Base-by-base conservation (phyloP, 345 rosid genomes). In the Carallia pectinifolia region DNA sequence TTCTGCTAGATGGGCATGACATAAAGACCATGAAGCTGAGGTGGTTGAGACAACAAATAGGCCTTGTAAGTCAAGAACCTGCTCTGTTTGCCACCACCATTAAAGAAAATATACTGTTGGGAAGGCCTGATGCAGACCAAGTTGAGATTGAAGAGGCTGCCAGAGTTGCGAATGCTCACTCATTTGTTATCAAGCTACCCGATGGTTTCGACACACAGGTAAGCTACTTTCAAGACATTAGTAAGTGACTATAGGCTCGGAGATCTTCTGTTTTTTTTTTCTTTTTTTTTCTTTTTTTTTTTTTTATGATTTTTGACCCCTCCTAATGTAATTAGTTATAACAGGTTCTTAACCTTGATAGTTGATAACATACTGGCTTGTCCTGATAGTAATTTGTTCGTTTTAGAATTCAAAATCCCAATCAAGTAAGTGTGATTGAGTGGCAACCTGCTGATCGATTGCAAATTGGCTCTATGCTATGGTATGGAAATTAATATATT, bases 61-160 rank as follows among this genome's bases (percentile, higher is more conserved):
- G 98, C 9, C 95, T 94, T 8, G 98, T 94, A 61, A 94, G 98
- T 83, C 98, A 94, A 85, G 98, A 94, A 62, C 98, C 97, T 27
- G 96, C 97, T 6, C 75, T 94, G 18, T 94, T 94, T 44, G 98
- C 98, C 1, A 91, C 98, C 79, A 85, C 93, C 72, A 94, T 94
- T 69, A 94, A 84, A 81, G 98, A 94, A 71, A 94, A 94, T 74
- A 90, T 94, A 76, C 86, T 94, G 27, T 76, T 94, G 70, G 98
- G 97, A 75, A 87, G 98, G 74, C 92, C 98, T 0, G 95, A 86
- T 62, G 95, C 98, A 3, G 84, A 83, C 68, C 86, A 71, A 67
- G 83, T 79, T 4, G 98, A 94, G 81, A 77, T 94, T 0, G 98
- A 94, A 61, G 98, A 91, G 70, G 98, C 98, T 13, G 98, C 98